Evolutionary conservation across 208 protist species (phyloP).

Genomic region (Jaenimonas drosophilae): DNA sequence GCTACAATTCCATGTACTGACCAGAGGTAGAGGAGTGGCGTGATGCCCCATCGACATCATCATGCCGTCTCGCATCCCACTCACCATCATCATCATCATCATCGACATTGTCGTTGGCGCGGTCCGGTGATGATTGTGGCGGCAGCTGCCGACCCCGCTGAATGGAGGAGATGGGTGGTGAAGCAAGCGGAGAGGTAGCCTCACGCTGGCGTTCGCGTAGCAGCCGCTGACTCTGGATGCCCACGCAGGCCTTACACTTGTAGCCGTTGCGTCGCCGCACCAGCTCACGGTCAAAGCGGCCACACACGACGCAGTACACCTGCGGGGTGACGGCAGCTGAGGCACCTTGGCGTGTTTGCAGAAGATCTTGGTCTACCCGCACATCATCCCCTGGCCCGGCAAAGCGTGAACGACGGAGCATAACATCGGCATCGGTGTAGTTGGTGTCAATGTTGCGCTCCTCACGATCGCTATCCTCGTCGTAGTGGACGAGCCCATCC

Average conservation of each 20-base stretch:
- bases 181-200: too few relatives aligned
- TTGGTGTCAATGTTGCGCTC: conserved; percentile 59
- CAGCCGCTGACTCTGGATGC: conserved; percentile 58
- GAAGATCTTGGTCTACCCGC: conserved; percentile 50
- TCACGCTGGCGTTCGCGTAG: conserved; percentile 46
- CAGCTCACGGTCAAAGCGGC: conserved; percentile 73
- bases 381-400: conserved; percentile 27
- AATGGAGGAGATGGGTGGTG: too few relatives aligned
- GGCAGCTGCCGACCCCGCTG: too few relatives aligned
- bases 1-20: too few relatives aligned
- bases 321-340: conserved; percentile 19
- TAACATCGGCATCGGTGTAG: conserved; percentile 66
- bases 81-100: too few relatives aligned
- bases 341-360: conserved; percentile 23
- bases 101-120: too few relatives aligned
- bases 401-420: conserved; percentile 34
- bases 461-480: conserved; percentile 67
- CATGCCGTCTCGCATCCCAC: too few relatives aligned
- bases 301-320: conserved; percentile 77
- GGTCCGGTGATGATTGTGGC: too few relatives aligned
- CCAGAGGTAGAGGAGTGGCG: too few relatives aligned
- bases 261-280: conserved; percentile 60
- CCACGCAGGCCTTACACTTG: conserved; percentile 75
- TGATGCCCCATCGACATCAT: too few relatives aligned
- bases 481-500: conserved; percentile 60